Evolutionary conservation across 805 yeast species (phyloP).

Genomic region (Clavispora fructus): DNA sequence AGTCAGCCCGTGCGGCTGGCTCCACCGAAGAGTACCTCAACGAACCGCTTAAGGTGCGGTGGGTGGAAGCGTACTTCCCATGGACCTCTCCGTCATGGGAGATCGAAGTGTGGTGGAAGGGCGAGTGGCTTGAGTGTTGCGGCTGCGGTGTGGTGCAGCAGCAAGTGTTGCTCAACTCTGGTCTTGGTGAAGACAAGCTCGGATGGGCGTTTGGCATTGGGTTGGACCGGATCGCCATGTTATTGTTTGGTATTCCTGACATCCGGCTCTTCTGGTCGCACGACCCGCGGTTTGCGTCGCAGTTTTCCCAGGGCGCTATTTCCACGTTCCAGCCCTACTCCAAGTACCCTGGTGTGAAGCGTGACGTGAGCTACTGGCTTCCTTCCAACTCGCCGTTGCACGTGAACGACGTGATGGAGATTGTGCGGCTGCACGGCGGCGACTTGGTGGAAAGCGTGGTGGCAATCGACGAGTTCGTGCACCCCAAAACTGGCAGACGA

Average conservation of each 20-base stretch:
- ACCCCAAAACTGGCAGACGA: slow-evolving; percentile 71
- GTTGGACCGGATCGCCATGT: slow-evolving; percentile 91
- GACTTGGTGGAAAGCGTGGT: slow-evolving; percentile 85
- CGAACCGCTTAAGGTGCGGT: slow-evolving; percentile 78
- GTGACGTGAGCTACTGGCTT: slow-evolving; percentile 94
- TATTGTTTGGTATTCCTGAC: slow-evolving; percentile 91
- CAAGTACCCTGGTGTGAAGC: slow-evolving; percentile 76
- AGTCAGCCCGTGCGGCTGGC: slow-evolving; percentile 57
- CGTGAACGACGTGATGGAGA: slow-evolving; percentile 90
- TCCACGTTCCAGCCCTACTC: slow-evolving; percentile 81
- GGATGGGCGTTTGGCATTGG: slow-evolving; percentile 99
- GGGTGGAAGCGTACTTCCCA: slow-evolving; percentile 95
- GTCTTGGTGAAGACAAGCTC: slow-evolving; percentile 51
- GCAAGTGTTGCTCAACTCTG: slow-evolving; percentile 70
- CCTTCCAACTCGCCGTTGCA: slow-evolving; percentile 51
- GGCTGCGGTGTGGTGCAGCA: slow-evolving; percentile 91
- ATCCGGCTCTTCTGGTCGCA: slow-evolving; percentile 88
- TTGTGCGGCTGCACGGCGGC: slow-evolving; percentile 78
- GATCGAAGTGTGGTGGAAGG: slow-evolving; percentile 98
- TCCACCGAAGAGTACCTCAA: slow-evolving; percentile 51
- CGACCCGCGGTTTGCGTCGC: slow-evolving; percentile 71
- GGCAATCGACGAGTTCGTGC: slow-evolving; percentile 74
- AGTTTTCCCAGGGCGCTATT: slow-evolving; percentile 63
- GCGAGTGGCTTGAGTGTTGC: slow-evolving; percentile 95
- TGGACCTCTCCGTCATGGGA: slow-evolving; percentile 99